Evolutionary conservation across 2,329 filamentous ascomycete genomes (phyloP).

Genomic region (Nemania bipapillata): DNA sequence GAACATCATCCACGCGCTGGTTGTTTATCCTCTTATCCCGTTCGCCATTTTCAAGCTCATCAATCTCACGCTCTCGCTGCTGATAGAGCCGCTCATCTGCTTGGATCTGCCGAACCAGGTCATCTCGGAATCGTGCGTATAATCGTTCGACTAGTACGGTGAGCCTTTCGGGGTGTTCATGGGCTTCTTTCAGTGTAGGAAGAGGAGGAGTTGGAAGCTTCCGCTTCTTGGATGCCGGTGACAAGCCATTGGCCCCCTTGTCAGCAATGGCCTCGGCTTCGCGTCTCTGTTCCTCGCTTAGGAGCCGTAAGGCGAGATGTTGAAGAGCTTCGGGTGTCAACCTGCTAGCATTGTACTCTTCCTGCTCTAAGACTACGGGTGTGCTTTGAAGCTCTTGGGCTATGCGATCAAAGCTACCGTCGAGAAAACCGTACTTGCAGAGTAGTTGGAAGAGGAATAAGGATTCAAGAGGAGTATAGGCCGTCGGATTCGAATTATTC

Average conservation of each 20-base stretch:
- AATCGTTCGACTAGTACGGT: constrained; percentile 77
- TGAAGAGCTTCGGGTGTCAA: constrained; percentile 81
- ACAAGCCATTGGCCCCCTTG: constrained; percentile 59
- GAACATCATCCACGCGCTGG: constrained; percentile 33
- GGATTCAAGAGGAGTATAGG: constrained; percentile 86
- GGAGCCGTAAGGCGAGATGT: constrained; percentile 78
- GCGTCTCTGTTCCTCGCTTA: constrained; percentile 76
- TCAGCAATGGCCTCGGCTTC: constrained; percentile 58
- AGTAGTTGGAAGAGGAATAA: constrained; percentile 86
- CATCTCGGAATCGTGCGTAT: constrained; percentile 77
- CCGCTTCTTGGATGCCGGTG: constrained; percentile 74
- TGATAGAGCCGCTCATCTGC: constrained; percentile 77
- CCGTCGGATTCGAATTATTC: constrained; percentile 64
- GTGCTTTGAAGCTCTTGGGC: constrained; percentile 80
- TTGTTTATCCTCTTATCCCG: constrained; percentile 44
- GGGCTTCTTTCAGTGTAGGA: constrained; percentile 73
- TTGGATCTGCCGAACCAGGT: constrained; percentile 74
- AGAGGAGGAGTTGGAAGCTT: constrained; percentile 75
- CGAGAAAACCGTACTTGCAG: constrained; percentile 72
- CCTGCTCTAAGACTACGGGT: constrained; percentile 74
- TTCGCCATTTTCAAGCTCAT: constrained; percentile 70
- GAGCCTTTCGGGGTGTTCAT: constrained; percentile 73
- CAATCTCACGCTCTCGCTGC: constrained; percentile 73
- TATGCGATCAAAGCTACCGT: constrained; percentile 74
- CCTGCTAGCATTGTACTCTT: constrained; percentile 76